These are phyloP conservation scores for Arthrocladium fulminans DNA, from an alignment of 2,329 filamentous ascomycete species.

Conservation along the genomic window DNA sequence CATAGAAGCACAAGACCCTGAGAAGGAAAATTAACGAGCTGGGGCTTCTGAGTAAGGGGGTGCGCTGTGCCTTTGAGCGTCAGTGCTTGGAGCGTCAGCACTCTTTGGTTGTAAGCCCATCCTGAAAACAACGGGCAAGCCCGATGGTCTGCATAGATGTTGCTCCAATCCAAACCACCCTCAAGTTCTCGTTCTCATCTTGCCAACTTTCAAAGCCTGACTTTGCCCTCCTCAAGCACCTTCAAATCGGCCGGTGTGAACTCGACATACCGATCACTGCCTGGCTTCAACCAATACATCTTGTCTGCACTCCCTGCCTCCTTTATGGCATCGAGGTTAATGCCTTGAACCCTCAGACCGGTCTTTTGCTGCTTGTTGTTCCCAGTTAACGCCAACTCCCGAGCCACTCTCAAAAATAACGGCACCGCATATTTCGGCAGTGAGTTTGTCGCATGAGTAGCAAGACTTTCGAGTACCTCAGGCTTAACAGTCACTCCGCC, in stretches of 20 bases:
- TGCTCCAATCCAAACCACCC: neutral
- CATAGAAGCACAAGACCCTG: no score
- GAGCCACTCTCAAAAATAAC: slow-evolving; percentile 63
- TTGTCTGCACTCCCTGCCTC: slow-evolving; percentile 30
- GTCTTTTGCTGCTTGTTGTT: slow-evolving; percentile 88
- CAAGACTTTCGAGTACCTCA: slow-evolving; percentile 18
- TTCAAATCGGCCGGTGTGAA: slow-evolving; percentile 64
- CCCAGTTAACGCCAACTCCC: slow-evolving; percentile 59
- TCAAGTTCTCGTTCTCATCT: neutral
- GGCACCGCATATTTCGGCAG: slow-evolving; percentile 70
- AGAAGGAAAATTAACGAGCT: no score
- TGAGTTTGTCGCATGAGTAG: slow-evolving; percentile 35
- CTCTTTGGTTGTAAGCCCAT: no score
- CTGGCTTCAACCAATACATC: slow-evolving; percentile 56
- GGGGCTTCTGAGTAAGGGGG: no score
- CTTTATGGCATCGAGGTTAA: slow-evolving; percentile 51
- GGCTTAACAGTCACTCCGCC: neutral
- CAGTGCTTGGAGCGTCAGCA: no score
- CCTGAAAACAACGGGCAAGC: no score
- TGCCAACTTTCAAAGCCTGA: slow-evolving; percentile 52
- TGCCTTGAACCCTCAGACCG: slow-evolving; percentile 60
- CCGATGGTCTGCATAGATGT: neutral
- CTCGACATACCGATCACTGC: slow-evolving; percentile 53
- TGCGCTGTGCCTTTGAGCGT: no score
- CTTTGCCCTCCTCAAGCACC: slow-evolving; percentile 54